Percentiles rank a stretch among this genome's conserved stretches.
Evolutionary conservation across 208 protist genomes (phyloP).

Genomic region (Acanthamoeba royreba): DNA sequence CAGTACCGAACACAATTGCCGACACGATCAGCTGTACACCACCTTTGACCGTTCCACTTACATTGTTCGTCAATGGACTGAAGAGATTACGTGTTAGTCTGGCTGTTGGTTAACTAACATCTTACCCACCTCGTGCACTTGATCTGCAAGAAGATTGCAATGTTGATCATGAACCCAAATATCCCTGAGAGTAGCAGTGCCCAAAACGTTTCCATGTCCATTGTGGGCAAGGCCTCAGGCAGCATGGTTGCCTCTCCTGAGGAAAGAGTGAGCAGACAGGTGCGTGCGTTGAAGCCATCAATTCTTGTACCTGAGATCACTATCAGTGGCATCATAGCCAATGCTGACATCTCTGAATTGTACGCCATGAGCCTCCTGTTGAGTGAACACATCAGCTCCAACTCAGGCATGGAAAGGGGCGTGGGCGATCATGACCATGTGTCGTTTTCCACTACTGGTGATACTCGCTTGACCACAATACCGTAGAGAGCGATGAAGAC

Average conservation of each 20-base stretch:
- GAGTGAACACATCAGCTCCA: background rate
- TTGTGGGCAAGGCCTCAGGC: background rate
- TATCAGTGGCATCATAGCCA: background rate
- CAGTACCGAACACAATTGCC: background rate
- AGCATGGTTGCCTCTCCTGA: background rate
- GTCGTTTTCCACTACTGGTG: background rate
- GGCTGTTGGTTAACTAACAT: no score
- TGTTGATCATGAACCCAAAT: conserved; percentile 66
- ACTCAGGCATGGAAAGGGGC: background rate
- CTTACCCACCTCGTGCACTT: conserved; percentile 56
- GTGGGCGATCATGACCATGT: background rate
- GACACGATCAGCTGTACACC: background rate
- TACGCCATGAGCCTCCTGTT: background rate
- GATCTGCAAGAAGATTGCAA: conserved; percentile 60
- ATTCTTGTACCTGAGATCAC: background rate
- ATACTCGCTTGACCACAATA: background rate
- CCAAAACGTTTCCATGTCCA: background rate
- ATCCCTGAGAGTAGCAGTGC: conserved; percentile 44
- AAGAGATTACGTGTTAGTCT: no score
- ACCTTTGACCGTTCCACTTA: background rate
- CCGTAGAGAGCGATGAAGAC: conserved; percentile 56
- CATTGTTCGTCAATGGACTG: conserved; percentile 12
- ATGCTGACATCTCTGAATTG: background rate
- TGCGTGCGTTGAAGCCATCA: background rate
- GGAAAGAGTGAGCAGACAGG: background rate